Conservation (phyloP, 2,329 filamentous ascomycete genomes). For the Venturia effusa region DNA sequence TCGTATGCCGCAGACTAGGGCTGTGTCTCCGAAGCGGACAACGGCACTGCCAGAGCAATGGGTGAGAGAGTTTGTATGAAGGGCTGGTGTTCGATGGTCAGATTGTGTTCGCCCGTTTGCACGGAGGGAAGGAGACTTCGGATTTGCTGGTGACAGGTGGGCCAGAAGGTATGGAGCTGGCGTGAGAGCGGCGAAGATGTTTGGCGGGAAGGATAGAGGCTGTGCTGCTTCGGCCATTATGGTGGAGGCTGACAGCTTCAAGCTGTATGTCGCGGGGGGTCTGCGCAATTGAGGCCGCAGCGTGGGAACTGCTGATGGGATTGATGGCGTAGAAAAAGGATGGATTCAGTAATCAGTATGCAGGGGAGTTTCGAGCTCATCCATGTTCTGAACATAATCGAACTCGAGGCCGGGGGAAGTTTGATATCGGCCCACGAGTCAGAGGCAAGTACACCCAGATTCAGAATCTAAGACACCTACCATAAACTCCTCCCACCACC, state of each 20-base stretch:
- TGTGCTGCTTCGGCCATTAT: constrained; percentile 5
- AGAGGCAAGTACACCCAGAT: too few relatives aligned
- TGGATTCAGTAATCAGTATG: too few relatives aligned
- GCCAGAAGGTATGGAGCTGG: constrained; percentile 83
- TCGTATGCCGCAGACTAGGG: constrained; percentile 86
- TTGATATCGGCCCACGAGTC: background rate
- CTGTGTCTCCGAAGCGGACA: constrained; percentile 79
- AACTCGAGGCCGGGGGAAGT: too few relatives aligned
- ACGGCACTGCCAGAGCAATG: constrained; percentile 87
- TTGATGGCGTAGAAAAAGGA: background rate
- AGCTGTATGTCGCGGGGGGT: background rate
- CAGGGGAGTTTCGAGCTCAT: too few relatives aligned
- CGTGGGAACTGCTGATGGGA: background rate
- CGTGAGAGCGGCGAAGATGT: constrained; percentile 80
- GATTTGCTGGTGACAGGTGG: constrained; percentile 55
- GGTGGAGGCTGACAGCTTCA: background rate
- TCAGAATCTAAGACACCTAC: background rate
- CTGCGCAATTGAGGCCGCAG: background rate
- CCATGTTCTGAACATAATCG: too few relatives aligned
- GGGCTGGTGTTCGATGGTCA: constrained; percentile 59
- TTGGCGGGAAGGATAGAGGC: constrained; percentile 39
- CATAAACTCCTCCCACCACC: too few relatives aligned
- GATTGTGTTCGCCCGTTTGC: constrained; percentile 69
- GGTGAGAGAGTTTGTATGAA: constrained; percentile 75
- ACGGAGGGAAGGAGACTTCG: constrained; percentile 47